Base-by-base conservation (phyloP, 768 basidiomycete genomes). In the Kondoa malvinella region DNA sequence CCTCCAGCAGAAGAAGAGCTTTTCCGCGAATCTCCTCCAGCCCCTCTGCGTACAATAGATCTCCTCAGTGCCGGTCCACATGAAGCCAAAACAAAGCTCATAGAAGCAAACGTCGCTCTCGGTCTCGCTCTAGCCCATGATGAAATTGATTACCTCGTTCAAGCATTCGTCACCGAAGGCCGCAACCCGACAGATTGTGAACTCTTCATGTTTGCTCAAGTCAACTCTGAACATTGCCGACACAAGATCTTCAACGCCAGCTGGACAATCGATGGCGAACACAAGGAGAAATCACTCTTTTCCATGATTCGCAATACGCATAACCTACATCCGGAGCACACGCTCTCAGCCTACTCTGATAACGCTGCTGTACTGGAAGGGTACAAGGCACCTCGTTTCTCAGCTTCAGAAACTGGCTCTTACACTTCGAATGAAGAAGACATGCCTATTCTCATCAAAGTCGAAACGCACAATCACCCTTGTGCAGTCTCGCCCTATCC, bases 221-320 rank as follows among this genome's bases (percentile, higher is more conserved):
- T 99, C 76, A 99, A 99, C 79, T 96, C 92, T n/a, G 95, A 99
- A 77, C 95, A 97, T 75, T 99, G 95, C 77, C 83, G 95, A 34
- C 95, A 99, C 82, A 99, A 99, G 79, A 97, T 96, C 72, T 99
- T 97, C 81, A 99, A 99, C 76, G 92, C 95, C 0, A 82, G 87
- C 17, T 99, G 95, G 95, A 88, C 85, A 14, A 83, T 99, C 71
- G 87, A 96, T 73, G 86, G 82, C 1, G 73, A 80, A 56, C 73
- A 80, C 14, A 80, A 84, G 73, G 82, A 87, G 67, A 79, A 80
- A 58, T 88, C 89, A 2, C 83, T 97, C 26, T 99, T 99, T 79
- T 84, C 87, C 72, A 97, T 99, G 92, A 96, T 99, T 72, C 83
- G 89, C 61, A 95, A 97, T 77, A 97, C 94, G 0, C 94, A 97